Evolutionary conservation across 805 yeast species (phyloP).

Genomic region (Yarrowia sp.): DNA sequence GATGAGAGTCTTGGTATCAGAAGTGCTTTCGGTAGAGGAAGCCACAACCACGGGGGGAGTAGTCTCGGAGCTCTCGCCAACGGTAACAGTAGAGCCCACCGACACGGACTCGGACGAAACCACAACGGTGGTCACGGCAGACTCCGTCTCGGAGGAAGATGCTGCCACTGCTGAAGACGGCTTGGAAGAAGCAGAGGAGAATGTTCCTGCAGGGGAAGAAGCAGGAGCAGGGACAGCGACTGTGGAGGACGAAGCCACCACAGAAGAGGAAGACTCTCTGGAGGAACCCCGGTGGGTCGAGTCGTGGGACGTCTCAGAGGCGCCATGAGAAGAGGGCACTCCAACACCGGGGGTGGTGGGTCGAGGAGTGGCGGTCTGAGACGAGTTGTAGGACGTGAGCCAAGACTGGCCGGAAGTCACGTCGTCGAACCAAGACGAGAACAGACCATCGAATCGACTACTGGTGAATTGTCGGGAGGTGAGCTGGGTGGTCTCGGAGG

Average conservation of each 20-base stretch:
- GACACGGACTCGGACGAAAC: not conserved
- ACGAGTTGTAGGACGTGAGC: conserved; percentile 9
- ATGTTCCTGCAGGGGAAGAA: not conserved
- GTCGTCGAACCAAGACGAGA: conserved; percentile 12
- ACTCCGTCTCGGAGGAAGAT: conserved; percentile 16
- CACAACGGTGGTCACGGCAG: not conserved
- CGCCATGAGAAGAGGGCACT: not conserved
- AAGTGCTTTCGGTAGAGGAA: not conserved
- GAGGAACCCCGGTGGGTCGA: not conserved
- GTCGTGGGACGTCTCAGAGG: conserved; percentile 3
- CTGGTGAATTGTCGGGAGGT: conserved; percentile 20
- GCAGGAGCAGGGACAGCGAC: conserved; percentile 21
- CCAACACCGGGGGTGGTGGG: conserved; percentile 12
- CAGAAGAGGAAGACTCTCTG: not conserved
- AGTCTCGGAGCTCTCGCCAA: not conserved
- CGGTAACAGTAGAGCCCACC: not conserved
- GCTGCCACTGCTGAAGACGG: conserved; percentile 10
- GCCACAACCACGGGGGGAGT: not conserved
- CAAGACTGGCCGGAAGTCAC: conserved; percentile 16
- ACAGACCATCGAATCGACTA: conserved; percentile 4
- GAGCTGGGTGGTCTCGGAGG: conserved; percentile 3
- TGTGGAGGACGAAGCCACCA: conserved; percentile 5
- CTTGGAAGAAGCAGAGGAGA: conserved; percentile 14
- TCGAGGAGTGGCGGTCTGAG: conserved; percentile 15
- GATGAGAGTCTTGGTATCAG: not conserved